These are phyloP conservation scores for Acorus gramineus DNA, from an alignment of 106 monocot genomes.

Conservation along the genomic window DNA sequence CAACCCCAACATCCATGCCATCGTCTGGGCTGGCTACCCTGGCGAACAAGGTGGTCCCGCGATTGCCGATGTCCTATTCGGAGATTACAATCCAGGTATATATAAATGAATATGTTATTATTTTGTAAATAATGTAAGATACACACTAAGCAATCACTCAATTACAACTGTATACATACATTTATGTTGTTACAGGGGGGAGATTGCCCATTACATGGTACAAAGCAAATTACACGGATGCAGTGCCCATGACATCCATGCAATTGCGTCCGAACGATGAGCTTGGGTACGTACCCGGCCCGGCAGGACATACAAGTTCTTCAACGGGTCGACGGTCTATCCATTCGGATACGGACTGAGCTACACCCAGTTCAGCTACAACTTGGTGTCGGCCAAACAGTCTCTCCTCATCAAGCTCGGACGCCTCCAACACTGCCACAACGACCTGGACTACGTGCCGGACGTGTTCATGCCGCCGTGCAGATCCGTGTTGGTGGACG, in stretches of 20 bases:
- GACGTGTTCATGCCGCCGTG: background rate
- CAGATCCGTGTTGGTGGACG: background rate
- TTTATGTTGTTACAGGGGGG: background rate
- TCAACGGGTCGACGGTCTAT: slow-evolving; percentile 1
- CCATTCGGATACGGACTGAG: slow-evolving; percentile 12
- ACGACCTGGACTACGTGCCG: background rate
- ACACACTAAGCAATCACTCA: background rate
- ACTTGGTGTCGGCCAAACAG: background rate
- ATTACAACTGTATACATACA: background rate
- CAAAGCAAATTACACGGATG: too few relatives aligned
- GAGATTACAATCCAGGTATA: slow-evolving; percentile 30
- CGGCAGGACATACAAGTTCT: slow-evolving; percentile 17
- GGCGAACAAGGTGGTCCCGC: slow-evolving; percentile 37
- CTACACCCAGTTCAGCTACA: slow-evolving; percentile 16
- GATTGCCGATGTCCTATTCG: slow-evolving; percentile 36
- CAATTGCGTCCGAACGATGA: background rate
- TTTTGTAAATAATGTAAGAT: background rate
- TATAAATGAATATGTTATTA: too few relatives aligned
- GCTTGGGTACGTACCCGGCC: slow-evolving; percentile 7
- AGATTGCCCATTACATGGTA: too few relatives aligned
- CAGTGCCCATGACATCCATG: background rate
- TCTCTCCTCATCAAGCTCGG: background rate
- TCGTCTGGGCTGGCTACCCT: slow-evolving; percentile 16
- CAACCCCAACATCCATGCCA: slow-evolving; percentile 21
- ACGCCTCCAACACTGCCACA: background rate